Evolutionary conservation across 129 eudicot genomes (phyloP).

Genomic region (Ambrosia artemisiifolia): DNA sequence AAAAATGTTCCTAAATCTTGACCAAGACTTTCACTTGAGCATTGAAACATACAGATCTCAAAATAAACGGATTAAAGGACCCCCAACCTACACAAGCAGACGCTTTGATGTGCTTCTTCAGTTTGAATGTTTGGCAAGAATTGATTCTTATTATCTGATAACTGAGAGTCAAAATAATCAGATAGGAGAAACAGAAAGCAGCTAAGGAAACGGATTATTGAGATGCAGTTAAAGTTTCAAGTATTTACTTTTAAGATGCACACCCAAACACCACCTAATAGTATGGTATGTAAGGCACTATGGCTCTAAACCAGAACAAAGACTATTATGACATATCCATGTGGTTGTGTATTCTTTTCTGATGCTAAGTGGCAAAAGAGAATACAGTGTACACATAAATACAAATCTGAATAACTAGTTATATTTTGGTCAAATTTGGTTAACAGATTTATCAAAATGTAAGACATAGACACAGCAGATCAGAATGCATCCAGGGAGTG

Average conservation of each 20-base stretch:
- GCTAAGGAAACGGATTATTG: background rate
- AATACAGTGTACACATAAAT: background rate
- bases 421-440: background rate
- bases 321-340: background rate
- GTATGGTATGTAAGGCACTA: background rate
- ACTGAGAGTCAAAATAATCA: background rate
- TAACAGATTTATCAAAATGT: background rate
- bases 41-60: too few species aligned
- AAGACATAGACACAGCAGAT: background rate
- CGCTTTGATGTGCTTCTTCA: background rate
- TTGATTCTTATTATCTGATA: background rate
- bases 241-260: background rate
- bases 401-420: background rate
- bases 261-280: background rate
- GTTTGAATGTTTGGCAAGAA: background rate
- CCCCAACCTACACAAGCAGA: background rate
- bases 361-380: background rate
- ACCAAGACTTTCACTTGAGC: too few species aligned
- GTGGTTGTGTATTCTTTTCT: background rate
- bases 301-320: background rate
- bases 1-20: background rate
- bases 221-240: background rate
- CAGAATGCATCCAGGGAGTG: background rate
- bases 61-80: too few species aligned
- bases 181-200: background rate